phyloP scores from a whole-genome alignment of 2,329 filamentous ascomycete genomes.

The Ophioceras dolichostomum region DNA sequence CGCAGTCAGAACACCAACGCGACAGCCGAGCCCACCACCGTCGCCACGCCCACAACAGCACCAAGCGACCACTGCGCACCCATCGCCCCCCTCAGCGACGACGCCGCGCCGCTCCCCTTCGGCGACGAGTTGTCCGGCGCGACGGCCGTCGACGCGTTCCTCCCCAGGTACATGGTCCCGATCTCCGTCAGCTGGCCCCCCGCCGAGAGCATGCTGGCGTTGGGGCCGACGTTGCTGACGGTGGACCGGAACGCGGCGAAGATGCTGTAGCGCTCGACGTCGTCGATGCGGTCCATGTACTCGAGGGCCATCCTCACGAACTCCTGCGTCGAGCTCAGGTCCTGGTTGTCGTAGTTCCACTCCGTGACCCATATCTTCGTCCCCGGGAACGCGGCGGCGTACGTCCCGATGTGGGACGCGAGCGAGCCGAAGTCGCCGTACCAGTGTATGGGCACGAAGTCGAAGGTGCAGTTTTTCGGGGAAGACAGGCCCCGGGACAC shows the following conservation, averaged over 20 bases:
- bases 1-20: background rate
- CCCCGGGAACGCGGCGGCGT: constrained; percentile 42
- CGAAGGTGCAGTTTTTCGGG: constrained; percentile 43
- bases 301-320: constrained; percentile 57
- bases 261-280: constrained; percentile 57
- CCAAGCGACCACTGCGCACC: background rate
- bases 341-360: constrained; percentile 50
- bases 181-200: constrained; percentile 62
- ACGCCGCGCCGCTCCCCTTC: background rate
- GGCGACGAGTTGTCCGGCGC: background rate
- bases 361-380: constrained; percentile 67
- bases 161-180: constrained; percentile 65
- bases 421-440: constrained; percentile 59
- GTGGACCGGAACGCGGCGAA: constrained; percentile 63
- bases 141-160: constrained; percentile 20
- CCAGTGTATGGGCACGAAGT: constrained; percentile 55
- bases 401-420: constrained; percentile 52
- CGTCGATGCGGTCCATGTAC: constrained; percentile 53
- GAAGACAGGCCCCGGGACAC: constrained; percentile 30
- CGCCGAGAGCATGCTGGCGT: constrained; percentile 57
- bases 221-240: constrained; percentile 62
- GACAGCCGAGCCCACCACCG: background rate
- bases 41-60: background rate
- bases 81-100: background rate
- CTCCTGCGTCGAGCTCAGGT: constrained; percentile 41